These are phyloP conservation scores for Talaromyces sp. DNA, from an alignment of 2,329 filamentous ascomycete species.

Conservation along the genomic window DNA sequence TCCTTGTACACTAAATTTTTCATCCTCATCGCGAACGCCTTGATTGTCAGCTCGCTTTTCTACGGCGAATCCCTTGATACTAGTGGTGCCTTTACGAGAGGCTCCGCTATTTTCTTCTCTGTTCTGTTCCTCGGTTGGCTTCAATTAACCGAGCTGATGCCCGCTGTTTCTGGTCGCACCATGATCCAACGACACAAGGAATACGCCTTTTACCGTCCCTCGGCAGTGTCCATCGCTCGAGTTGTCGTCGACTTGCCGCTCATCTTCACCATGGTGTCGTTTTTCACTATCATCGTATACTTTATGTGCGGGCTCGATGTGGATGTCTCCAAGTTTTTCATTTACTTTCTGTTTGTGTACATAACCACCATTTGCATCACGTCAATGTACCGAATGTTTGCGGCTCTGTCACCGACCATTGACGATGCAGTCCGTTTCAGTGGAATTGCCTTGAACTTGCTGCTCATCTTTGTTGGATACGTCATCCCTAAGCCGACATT, in stretches of 20 bases:
- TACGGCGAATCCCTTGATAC: slow-evolving; percentile 59
- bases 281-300: slow-evolving; percentile 60
- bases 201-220: slow-evolving; percentile 65
- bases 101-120: slow-evolving; percentile 61
- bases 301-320: slow-evolving; percentile 58
- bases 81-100: slow-evolving; percentile 56
- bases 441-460: slow-evolving; percentile 55
- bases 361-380: slow-evolving; percentile 58
- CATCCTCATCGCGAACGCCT: slow-evolving; percentile 66
- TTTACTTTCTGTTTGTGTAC: slow-evolving; percentile 60
- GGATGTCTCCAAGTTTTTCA: slow-evolving; percentile 59
- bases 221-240: slow-evolving; percentile 57
- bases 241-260: slow-evolving; percentile 59
- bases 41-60: slow-evolving; percentile 76
- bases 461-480: slow-evolving; percentile 61
- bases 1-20: slow-evolving; percentile 74
- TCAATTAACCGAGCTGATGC: slow-evolving; percentile 72
- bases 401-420: slow-evolving; percentile 56
- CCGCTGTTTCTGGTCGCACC: slow-evolving; percentile 63
- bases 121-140: slow-evolving; percentile 64
- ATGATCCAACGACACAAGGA: slow-evolving; percentile 64
- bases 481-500: slow-evolving; percentile 61
- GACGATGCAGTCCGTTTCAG: slow-evolving; percentile 62
- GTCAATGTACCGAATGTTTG: slow-evolving; percentile 61
- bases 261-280: slow-evolving; percentile 51